A percentile compares a stretch with the other conserved stretches of the same genome.
phyloP scores from a whole-genome alignment of 768 basidiomycete species.

The Rhizopogon roseolus region DNA sequence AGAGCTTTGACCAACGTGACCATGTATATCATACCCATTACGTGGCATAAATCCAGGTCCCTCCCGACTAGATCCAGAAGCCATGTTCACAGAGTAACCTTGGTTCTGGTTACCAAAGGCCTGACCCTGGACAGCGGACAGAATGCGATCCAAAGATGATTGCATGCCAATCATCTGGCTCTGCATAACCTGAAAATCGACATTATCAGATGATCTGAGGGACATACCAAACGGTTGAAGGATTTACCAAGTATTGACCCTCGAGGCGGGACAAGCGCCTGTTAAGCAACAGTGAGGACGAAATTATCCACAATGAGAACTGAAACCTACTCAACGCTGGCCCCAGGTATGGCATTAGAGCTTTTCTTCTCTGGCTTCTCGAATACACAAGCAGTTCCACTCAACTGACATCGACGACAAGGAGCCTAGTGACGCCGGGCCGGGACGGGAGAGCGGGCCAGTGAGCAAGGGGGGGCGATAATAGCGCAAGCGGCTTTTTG shows the following conservation, averaged over 20 bases:
- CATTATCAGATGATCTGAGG: background rate
- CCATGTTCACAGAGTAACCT: conserved; percentile 9
- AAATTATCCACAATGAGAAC: background rate
- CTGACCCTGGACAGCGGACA: conserved; percentile 55
- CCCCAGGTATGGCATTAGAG: conserved; percentile 49
- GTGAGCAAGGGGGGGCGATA: conserved; percentile 45
- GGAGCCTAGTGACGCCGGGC: conserved; percentile 77
- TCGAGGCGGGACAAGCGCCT: conserved; percentile 83
- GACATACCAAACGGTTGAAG: conserved; percentile 1
- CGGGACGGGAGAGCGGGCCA: conserved; percentile 71
- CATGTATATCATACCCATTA: conserved; percentile 29
- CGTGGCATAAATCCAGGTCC: conserved; percentile 24
- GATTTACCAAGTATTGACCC: conserved; percentile 73
- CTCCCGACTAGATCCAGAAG: conserved; percentile 21
- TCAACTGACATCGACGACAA: conserved; percentile 84
- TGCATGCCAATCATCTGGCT: conserved; percentile 96
- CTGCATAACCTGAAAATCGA: conserved; percentile 66
- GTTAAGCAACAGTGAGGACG: conserved; percentile 11
- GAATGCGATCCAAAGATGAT: conserved; percentile 79
- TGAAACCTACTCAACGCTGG: conserved; percentile 63
- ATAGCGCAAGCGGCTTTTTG: conserved; percentile 24
- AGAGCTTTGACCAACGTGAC: conserved; percentile 21
- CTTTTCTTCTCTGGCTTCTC: conserved; percentile 92
- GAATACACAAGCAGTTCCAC: conserved; percentile 77
- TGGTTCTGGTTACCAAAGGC: conserved; percentile 26